Base-by-base conservation (phyloP, 164 flowering plant genomes). In the Sedum album region DNA sequence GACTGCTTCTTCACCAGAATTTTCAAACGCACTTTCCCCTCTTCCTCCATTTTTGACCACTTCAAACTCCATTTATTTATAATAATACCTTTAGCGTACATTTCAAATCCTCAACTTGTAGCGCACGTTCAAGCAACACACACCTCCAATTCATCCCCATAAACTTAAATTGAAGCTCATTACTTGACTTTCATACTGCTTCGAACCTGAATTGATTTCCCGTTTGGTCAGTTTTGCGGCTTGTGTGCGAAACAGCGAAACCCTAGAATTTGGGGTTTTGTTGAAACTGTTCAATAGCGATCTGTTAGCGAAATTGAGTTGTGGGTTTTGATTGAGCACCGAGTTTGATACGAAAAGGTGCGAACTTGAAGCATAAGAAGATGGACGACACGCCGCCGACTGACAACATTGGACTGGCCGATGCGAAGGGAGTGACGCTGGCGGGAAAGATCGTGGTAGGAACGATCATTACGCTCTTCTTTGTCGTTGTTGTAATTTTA, bases 381-480 rank as follows among this genome's bases (percentile, higher is more conserved):
- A 65, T 65, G 67, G 67, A 28, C 8, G 67, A 65, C 67, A 35
- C 67, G 46, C 30, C 46, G 42, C 46, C 20, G 42, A 35, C 4
- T 14, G 7, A n/a, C 38, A 7, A 17, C 46, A 14, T 35, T 30
- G 46, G 30, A 0, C 30, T 65, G 67, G 46, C 9, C 1, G 67
- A 79, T 30, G 63, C 88, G 0, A 36, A 61, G 0, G 71, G 74
- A 1, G 72, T 78, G 0, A 74, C 72, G 31, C 39, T 89, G 6
- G 82, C 87, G 18, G 86, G 89, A 8, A 85, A 79, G 75, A 71
- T 94, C 70, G 84, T 86, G 88, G 73, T 89, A 65, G 80, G 74
- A 13, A 80, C 86, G 9, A 71, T 91, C 0, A 70, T 89, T 4
- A 70, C 87, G 4, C 84, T 91, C 35, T 87, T 86, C 70, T 1